phyloP scores from a whole-genome alignment of 345 rosid genomes.

The Noccaea bulbosa region DNA sequence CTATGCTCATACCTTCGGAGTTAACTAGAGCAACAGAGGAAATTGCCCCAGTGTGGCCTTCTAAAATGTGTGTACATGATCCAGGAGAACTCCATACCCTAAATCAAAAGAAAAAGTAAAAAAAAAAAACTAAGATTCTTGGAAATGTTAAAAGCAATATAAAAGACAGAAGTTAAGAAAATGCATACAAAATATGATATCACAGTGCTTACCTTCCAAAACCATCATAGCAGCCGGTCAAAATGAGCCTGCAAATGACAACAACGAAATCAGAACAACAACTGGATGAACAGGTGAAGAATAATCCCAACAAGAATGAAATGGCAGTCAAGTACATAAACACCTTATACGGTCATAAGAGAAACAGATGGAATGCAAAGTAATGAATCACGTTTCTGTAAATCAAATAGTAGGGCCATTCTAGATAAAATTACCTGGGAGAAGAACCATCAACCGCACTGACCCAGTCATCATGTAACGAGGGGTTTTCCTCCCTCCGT shows the following conservation, averaged over 20 bases:
- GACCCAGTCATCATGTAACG: constrained; percentile 96
- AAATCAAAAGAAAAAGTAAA: constrained; percentile 7
- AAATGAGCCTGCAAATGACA: constrained; percentile 70
- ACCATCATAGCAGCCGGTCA: constrained; percentile 88
- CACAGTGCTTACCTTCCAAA: constrained; percentile 63
- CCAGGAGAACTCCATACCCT: constrained; percentile 88
- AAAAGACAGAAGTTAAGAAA: background rate
- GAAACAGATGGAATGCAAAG: background rate
- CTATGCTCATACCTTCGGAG: constrained; percentile 53
- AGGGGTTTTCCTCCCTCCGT: constrained; percentile 77
- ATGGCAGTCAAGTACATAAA: background rate
- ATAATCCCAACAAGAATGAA: background rate
- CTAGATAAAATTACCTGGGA: constrained; percentile 54
- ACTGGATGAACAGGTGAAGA: background rate
- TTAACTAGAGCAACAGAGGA: constrained; percentile 70
- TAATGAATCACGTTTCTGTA: background rate
- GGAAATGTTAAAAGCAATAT: constrained; percentile 23
- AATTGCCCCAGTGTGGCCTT: constrained; percentile 76
- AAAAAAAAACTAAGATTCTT: constrained; percentile 3
- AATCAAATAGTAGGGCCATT: background rate
- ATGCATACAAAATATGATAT: constrained; percentile 5
- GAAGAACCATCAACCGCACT: constrained; percentile 85
- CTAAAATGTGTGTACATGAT: constrained; percentile 72
- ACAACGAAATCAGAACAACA: constrained; percentile 25
- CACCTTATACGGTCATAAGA: background rate